Base-by-base conservation (phyloP, 352 stramenopile genomes). In the Phytophthora niederhauseri region DNA sequence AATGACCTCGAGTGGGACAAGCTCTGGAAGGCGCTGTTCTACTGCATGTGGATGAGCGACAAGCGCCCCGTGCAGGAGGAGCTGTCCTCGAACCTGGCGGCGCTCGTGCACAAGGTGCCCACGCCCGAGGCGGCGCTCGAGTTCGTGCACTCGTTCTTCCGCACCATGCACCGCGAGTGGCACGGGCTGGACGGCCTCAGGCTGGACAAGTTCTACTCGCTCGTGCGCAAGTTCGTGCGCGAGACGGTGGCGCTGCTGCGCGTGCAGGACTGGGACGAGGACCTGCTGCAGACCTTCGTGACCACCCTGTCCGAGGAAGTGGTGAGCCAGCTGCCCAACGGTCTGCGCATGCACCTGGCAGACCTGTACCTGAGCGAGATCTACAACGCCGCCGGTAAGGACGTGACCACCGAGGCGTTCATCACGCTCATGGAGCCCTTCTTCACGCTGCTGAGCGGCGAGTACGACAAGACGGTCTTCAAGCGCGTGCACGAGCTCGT, bases 21-120 rank as follows among this genome's bases (percentile, higher is more conserved):
- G 76, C 84, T 95, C 58, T 95, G 88, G 88, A 95, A 94, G 70
- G 88, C 88, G 74, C 82, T 95, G 7, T 95, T 94, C 68, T 95
- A 95, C 75, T 95, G 88, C 75, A 94, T 95, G 85, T 95, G 88
- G 88, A 95, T 95, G 88, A 94, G 85, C 70, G 88, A 95, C 83
- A 95, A 95, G 73, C 86, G 82, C 9, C 76, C 76, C 19, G 80
- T 95, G 11, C 88, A 95, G 71, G 78, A 93, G 41, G 88, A 95
- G 68, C 70, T 95, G 49, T 83, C 85, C n/a, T 71, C 75, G 12
- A 93, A 85, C 61, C 64, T 95, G 28, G 78, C 88, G 30, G 34
- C 41, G 45, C 64, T 95, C 7, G 70, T 94, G 54, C 85, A 94
- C 67, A 75, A 70, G 38, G 66, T 95, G 14, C 88, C 88, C 6